Conservation (phyloP, 805 yeast genomes). For the Candida maesae region DNA sequence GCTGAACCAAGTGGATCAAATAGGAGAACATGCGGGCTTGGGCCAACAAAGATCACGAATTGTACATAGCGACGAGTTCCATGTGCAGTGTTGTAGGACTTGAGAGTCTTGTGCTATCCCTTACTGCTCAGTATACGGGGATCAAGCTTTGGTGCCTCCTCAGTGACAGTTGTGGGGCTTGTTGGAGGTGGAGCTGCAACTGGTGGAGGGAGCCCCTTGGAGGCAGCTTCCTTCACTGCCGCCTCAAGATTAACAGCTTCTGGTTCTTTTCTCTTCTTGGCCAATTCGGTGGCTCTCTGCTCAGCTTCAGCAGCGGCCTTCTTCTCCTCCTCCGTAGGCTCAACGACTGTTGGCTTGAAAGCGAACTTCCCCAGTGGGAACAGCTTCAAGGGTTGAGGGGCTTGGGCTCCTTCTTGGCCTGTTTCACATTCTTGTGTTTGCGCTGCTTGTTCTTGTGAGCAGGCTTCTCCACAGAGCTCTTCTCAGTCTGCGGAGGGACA, state of each 20-base stretch:
- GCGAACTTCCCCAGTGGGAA: constrained; percentile 1
- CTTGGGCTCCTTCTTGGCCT: neutral
- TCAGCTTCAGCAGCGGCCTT: neutral
- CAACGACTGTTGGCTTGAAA: neutral
- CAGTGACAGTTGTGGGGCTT: neutral
- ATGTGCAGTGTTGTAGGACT: constrained; percentile 4
- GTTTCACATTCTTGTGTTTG: neutral
- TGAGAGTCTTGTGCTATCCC: constrained; percentile 5
- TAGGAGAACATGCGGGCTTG: constrained; percentile 13
- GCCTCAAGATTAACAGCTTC: neutral
- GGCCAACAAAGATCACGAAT: constrained; percentile 13
- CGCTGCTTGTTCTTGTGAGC: neutral
- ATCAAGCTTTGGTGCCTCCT: constrained; percentile 1
- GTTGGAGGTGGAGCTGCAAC: too few species aligned
- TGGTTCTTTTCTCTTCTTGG: neutral
- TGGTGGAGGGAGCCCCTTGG: neutral
- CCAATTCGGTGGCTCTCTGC: neutral
- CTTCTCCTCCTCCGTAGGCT: neutral
- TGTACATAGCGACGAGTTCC: constrained; percentile 15
- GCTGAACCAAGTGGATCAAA: constrained; percentile 3
- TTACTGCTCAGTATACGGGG: constrained; percentile 5
- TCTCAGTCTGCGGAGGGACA: neutral
- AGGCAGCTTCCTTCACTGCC: neutral
- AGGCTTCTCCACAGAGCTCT: neutral
- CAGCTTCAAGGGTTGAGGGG: neutral